Base-by-base conservation (phyloP, 306 rosid genomes). In the Cicer yamashitae region DNA sequence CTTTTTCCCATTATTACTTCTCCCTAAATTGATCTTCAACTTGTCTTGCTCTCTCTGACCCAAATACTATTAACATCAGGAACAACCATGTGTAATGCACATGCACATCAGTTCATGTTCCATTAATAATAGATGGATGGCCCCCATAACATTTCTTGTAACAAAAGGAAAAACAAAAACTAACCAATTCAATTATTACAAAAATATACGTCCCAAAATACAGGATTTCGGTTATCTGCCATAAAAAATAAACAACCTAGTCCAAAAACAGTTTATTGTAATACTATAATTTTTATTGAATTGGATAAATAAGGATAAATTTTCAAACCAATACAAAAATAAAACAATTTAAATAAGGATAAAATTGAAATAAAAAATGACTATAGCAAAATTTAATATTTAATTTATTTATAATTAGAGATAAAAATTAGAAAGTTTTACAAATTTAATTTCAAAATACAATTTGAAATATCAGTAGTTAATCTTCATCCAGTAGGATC, bases 81-180 rank as follows among this genome's bases (percentile, higher is more conserved):
- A 47, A 70, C 46, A 74, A 69, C 79, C 77, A 82, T 84, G 84
- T 88, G 88, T 25, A 41, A 17, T 58, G 84, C 89, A 88, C 90
- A 80, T 90, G 88, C 73, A 76, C 64, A 17, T 78, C 81, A 53
- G 20, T 75, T 60, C 84, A 75, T 75, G 81, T 53, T 74, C 81
- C 54, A 44, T 75, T 10, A 43, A 81, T 46, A 59, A 54, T 44
- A 46, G 71, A 40, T 53, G 3, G 6, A 30, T 59, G 65, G 62
- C 53, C 37, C 58, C 66, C 48, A 30, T 18, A 51, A 51, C 67
- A 50, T 71, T 65, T 71, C 80, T 65, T 11, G 56, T 8, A 66
- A 13, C 72, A 53, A 43, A 76, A 71, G 65, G 65, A 39, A 61
- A 71, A 71, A 57, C 2, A 12, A 34, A 7, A 20, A 43, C 15